Evolutionary conservation across 768 basidiomycete genomes (phyloP), one percentile per base, ranked within the genome.

Genomic region (Podaxis sp.): DNA sequence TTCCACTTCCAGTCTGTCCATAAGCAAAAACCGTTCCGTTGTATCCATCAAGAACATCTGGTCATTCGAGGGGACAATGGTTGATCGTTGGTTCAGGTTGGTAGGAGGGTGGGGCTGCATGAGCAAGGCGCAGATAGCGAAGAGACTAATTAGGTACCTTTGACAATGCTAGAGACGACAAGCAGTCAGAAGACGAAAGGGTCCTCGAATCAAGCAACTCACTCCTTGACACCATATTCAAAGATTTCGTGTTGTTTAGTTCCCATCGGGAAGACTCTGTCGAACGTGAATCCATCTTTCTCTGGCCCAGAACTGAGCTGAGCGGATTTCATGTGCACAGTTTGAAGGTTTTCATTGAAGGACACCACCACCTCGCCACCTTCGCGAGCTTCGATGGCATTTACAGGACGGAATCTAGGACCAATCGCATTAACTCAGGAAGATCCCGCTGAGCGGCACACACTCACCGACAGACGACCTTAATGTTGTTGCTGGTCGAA

Each of bases 191-290:
- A 52, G 60, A 62, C 40, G n/a, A 46, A 62, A 58, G 30, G 30
- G 38, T 28, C 17, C 28, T 52, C 17, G 61, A 56, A 54, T 62
- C 22, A 56, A 38, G 40, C 33, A 33, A 82, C 92, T 77, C 71
- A 94, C 93, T 95, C 96, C 76, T 95, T 96, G 44, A 99, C 93
- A 58, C 97, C 97, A 74, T 97, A 99, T 75, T 99, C 96, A 73
- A 98, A 99, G 52, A 99, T 95, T 75, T 98, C 95, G 58, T 87
- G 78, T 74, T 99, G 97, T 74, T 87, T 84, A 49, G 96, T 93
- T 44, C 82, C 86, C 82, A 96, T 94, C 60, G 94, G 90, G 74
- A 99, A 99, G 22, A 96, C 95, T 66, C 96, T 84, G 75, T 99
- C 97, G 71, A 98, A 96, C 38, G 95, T 95, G 78, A 99, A 99